A percentile compares a stretch with the other conserved stretches of the same genome.
These are phyloP conservation scores for Apiospora pterosperma DNA, from an alignment of 2,329 filamentous ascomycete species.

Conservation along the genomic window DNA sequence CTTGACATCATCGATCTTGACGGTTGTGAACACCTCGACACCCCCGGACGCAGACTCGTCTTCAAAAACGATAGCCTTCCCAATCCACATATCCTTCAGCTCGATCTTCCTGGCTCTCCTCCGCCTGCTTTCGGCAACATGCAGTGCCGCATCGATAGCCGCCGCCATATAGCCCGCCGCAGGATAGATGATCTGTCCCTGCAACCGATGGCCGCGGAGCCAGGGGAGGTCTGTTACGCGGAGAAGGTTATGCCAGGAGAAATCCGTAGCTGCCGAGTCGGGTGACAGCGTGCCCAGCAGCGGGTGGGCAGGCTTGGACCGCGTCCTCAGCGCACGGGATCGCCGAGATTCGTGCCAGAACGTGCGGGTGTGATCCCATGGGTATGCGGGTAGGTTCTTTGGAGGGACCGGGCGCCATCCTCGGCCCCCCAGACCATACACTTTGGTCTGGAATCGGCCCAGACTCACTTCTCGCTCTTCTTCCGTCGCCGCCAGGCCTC, in stretches of 20 bases:
- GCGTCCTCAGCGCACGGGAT: neutral
- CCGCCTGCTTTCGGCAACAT: slow-evolving; percentile 9
- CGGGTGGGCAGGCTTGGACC: neutral
- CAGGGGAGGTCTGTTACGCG: slow-evolving; percentile 10
- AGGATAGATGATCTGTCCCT: slow-evolving; percentile 14
- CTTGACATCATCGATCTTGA: neutral
- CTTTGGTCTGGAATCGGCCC: neutral
- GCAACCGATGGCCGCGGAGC: slow-evolving; percentile 12
- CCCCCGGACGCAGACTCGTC: slow-evolving; percentile 1
- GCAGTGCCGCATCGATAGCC: slow-evolving; percentile 12
- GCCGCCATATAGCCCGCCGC: slow-evolving; percentile 14
- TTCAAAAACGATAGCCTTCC: slow-evolving; percentile 15
- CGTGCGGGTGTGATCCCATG: slow-evolving; percentile 11
- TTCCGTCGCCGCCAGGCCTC: slow-evolving; percentile 10
- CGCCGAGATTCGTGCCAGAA: slow-evolving; percentile 13
- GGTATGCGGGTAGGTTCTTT: slow-evolving; percentile 13
- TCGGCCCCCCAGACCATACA: neutral
- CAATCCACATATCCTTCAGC: slow-evolving; percentile 16
- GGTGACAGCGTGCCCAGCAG: slow-evolving; percentile 10
- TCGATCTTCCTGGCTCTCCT: slow-evolving; percentile 12
- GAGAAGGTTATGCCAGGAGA: slow-evolving; percentile 13
- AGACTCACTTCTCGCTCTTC: neutral
- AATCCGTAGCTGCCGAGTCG: slow-evolving; percentile 7
- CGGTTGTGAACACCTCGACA: neutral
- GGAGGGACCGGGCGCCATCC: neutral